phyloP scores from a whole-genome alignment of 371 early-diverging fungal species.

The Haplosporangium sp. region DNA sequence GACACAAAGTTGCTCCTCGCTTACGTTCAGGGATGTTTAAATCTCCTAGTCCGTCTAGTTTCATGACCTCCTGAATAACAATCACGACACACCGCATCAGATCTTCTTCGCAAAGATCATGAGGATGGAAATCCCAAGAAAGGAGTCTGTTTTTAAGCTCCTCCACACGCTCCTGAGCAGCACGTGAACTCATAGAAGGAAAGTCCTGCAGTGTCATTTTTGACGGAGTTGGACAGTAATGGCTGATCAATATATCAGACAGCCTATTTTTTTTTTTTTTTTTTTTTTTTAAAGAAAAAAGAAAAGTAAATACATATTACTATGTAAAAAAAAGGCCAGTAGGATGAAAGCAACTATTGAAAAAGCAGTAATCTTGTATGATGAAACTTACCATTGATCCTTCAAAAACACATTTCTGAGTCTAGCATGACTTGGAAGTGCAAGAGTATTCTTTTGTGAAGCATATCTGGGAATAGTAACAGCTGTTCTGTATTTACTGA shows the following conservation, averaged over 20 bases:
- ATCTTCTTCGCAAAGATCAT: constrained; percentile 70
- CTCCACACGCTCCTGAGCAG: constrained; percentile 57
- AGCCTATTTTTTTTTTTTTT: constrained; percentile 17
- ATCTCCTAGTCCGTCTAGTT: constrained; percentile 65
- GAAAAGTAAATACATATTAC: too few relatives aligned
- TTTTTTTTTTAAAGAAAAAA: too few relatives aligned
- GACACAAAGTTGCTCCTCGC: constrained; percentile 4
- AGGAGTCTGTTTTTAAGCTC: constrained; percentile 60
- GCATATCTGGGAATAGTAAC: constrained; percentile 49
- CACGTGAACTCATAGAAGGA: constrained; percentile 37
- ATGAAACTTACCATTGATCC: constrained; percentile 42
- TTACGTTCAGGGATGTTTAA: constrained; percentile 67
- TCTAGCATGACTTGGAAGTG: constrained; percentile 40
- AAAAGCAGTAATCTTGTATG: background rate
- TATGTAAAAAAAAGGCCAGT: constrained; percentile 4
- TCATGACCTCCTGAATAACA: constrained; percentile 72
- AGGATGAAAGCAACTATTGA: background rate
- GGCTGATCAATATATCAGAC: constrained; percentile 44
- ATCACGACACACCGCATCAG: constrained; percentile 74
- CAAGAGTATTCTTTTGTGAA: constrained; percentile 40
- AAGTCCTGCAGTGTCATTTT: constrained; percentile 38
- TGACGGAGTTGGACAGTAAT: constrained; percentile 48
- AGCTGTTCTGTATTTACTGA: constrained; percentile 43
- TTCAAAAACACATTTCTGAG: constrained; percentile 51
- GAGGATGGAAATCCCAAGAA: constrained; percentile 79